Evolutionary conservation across 441 rosid genomes (phyloP).

Genomic region (Eruca vesicaria): DNA sequence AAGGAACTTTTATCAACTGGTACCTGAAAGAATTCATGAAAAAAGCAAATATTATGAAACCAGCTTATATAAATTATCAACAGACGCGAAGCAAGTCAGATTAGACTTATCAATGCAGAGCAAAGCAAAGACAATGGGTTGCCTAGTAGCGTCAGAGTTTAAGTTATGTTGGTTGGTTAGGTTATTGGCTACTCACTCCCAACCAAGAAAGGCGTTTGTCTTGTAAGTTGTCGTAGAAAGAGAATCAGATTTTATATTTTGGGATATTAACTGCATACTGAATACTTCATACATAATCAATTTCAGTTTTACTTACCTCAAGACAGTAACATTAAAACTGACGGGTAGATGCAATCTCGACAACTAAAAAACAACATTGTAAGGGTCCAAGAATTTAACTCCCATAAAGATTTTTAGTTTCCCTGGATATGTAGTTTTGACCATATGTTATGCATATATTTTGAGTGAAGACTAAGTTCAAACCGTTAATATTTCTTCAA

Average conservation of each 20-base stretch:
- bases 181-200: background rate
- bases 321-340: background rate
- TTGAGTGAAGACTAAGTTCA: constrained; percentile 27
- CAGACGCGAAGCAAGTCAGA: background rate
- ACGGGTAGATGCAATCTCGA: background rate
- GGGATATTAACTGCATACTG: constrained; percentile 12
- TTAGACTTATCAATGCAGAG: background rate
- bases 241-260: background rate
- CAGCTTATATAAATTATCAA: background rate
- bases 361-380: background rate
- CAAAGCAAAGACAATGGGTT: background rate
- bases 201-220: background rate
- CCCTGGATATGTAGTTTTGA: constrained; percentile 2
- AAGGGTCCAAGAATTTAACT: background rate
- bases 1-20: background rate
- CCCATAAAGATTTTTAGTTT: background rate
- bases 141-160: background rate
- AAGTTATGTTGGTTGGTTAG: no score
- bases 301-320: background rate
- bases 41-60: background rate
- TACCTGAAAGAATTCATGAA: background rate
- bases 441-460: constrained; percentile 23
- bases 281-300: background rate
- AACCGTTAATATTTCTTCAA: constrained; percentile 80
- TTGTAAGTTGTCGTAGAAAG: background rate